These are phyloP conservation scores for Starmerella etchellsii DNA, from an alignment of 805 yeast species.

Conservation along the genomic window DNA sequence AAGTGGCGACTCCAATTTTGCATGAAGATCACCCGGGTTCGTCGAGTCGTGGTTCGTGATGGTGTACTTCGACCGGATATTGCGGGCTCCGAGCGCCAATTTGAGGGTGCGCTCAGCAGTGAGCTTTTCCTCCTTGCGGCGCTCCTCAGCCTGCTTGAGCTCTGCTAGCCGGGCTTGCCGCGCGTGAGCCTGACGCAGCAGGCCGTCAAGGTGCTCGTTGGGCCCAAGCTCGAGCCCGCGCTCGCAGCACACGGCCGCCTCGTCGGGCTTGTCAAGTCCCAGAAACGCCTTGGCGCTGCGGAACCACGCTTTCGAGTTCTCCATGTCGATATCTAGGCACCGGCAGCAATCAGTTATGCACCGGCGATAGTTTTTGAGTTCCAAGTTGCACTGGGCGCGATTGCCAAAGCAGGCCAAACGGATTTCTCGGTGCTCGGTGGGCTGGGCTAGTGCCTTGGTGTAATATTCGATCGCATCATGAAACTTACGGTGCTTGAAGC, in stretches of 20 bases:
- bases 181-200: slow-evolving; percentile 33
- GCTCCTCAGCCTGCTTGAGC: slow-evolving; percentile 7
- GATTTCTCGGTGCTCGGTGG: slow-evolving; percentile 21
- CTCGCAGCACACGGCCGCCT: slow-evolving; percentile 50
- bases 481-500: slow-evolving; percentile 58
- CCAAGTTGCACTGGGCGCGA: slow-evolving; percentile 85
- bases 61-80: slow-evolving; percentile 18
- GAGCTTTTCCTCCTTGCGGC: slow-evolving; percentile 1
- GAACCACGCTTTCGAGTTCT: slow-evolving; percentile 70
- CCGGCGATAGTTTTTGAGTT: slow-evolving; percentile 66
- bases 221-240: slow-evolving; percentile 55
- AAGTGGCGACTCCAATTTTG: slow-evolving; percentile 22
- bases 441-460: slow-evolving; percentile 63
- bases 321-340: slow-evolving; percentile 45
- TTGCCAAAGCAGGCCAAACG: slow-evolving; percentile 54
- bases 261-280: slow-evolving; percentile 53
- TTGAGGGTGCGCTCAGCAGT: slow-evolving; percentile 28
- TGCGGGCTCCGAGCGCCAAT: slow-evolving; percentile 51
- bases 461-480: slow-evolving; percentile 67
- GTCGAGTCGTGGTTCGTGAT: slow-evolving; percentile 21
- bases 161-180: slow-evolving; percentile 25
- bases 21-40: slow-evolving; percentile 32
- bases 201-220: slow-evolving; percentile 41
- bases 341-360: slow-evolving; percentile 77
- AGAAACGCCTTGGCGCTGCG: slow-evolving; percentile 74